phyloP scores from a whole-genome alignment of 331 rosid genomes.

The Malus hybrid region DNA sequence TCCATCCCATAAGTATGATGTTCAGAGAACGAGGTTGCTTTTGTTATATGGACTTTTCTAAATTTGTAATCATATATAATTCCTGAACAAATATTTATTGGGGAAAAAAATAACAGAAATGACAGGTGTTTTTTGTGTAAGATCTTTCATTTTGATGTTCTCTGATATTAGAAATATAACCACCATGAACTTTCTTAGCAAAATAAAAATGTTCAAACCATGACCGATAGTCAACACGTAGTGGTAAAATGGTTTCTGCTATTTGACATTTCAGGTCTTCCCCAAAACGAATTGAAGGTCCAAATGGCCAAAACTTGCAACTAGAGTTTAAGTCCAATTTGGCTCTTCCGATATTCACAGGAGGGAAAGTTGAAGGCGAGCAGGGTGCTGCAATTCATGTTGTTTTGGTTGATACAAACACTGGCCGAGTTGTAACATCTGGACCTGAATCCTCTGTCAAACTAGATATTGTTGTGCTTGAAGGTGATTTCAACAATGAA shows the following conservation, averaged over 20 bases:
- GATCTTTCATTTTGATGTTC: not conserved
- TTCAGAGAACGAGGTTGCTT: not conserved
- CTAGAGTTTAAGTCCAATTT: conserved; percentile 70
- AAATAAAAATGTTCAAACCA: not conserved
- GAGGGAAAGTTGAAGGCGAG: conserved; percentile 99
- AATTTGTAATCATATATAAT: not conserved
- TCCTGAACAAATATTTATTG: too few relatives aligned
- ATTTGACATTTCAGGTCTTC: conserved; percentile 63
- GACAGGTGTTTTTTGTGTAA: not conserved
- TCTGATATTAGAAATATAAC: not conserved
- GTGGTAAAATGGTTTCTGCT: conserved; percentile 6
- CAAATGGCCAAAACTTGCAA: conserved; percentile 75
- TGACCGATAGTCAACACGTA: not conserved
- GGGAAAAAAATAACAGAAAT: not conserved
- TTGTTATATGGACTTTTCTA: not conserved
- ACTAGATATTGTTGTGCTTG: conserved; percentile 85
- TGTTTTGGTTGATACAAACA: conserved; percentile 63
- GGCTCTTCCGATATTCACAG: conserved; percentile 91
- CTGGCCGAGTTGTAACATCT: conserved; percentile 42
- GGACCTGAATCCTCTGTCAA: conserved; percentile 75
- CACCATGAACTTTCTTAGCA: not conserved
- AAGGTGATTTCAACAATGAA: conserved; percentile 79
- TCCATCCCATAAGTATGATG: not conserved
- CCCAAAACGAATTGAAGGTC: conserved; percentile 90
- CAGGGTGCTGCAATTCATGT: conserved; percentile 92